Conservation (phyloP, 495 filamentous ascomycete genomes). For the Penicillium steckii region DNA sequence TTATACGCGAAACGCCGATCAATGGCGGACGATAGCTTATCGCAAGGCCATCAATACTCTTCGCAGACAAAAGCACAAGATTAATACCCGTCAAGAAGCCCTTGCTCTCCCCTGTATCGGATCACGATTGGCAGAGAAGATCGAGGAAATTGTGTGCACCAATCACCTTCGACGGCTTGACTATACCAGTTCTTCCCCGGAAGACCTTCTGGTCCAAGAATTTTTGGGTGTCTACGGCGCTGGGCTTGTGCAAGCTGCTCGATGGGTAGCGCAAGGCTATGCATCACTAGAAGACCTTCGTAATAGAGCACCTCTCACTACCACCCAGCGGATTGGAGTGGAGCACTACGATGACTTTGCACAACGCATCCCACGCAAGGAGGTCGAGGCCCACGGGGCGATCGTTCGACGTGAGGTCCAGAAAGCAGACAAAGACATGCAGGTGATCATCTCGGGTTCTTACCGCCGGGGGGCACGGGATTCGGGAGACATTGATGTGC, state of each 20-base stretch:
- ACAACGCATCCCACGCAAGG: slow-evolving; percentile 74
- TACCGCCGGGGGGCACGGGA: slow-evolving; percentile 76
- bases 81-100: slow-evolving; percentile 70
- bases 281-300: slow-evolving; percentile 71
- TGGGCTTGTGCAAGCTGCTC: slow-evolving; percentile 65
- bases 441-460: slow-evolving; percentile 77
- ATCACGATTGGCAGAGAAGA: slow-evolving; percentile 74
- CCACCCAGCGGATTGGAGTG: slow-evolving; percentile 76
- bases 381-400: slow-evolving; percentile 69
- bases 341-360: slow-evolving; percentile 81
- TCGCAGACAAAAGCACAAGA: slow-evolving; percentile 61
- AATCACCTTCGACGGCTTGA: slow-evolving; percentile 74
- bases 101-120: slow-evolving; percentile 69
- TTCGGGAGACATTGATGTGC: slow-evolving; percentile 82
- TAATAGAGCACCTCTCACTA: slow-evolving; percentile 61
- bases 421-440: slow-evolving; percentile 58
- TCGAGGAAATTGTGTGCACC: slow-evolving; percentile 85
- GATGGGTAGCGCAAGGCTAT: slow-evolving; percentile 78
- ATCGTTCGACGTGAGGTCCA: slow-evolving; percentile 63
- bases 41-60: slow-evolving; percentile 76
- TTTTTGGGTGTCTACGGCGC: slow-evolving; percentile 83
- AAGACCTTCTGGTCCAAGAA: slow-evolving; percentile 58
- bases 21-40: slow-evolving; percentile 80
- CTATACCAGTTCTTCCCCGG: slow-evolving; percentile 60
- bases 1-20: slow-evolving; percentile 70